These are phyloP conservation scores for Tolypocladium guangdongense DNA, from an alignment of 2,329 filamentous ascomycete species.

Conservation along the genomic window DNA sequence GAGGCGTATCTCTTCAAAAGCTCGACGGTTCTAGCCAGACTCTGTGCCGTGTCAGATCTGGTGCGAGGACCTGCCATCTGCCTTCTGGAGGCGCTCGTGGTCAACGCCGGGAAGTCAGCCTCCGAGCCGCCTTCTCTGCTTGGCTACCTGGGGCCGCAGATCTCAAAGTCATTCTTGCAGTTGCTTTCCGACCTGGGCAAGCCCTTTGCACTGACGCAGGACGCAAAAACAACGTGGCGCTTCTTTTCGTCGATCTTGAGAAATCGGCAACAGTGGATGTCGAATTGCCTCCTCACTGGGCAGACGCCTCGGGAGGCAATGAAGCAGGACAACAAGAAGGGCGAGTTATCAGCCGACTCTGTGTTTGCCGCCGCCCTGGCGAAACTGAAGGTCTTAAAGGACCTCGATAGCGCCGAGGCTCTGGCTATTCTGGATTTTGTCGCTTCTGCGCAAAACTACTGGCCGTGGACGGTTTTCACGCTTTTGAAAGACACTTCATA, in stretches of 20 bases:
- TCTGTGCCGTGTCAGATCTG: constrained; percentile 59
- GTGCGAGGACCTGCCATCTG: constrained; percentile 57
- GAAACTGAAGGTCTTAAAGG: constrained; percentile 53
- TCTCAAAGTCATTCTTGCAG: constrained; percentile 74
- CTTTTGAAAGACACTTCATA: constrained; percentile 65
- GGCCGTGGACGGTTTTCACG: constrained; percentile 86
- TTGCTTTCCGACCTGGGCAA: constrained; percentile 67
- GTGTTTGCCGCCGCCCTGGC: constrained; percentile 66
- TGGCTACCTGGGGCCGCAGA: constrained; percentile 72
- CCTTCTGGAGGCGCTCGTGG: constrained; percentile 63
- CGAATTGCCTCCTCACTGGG: constrained; percentile 83
- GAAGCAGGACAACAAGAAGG: constrained; percentile 41
- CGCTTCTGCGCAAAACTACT: constrained; percentile 80
- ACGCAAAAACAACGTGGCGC: constrained; percentile 66
- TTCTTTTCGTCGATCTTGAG: constrained; percentile 79
- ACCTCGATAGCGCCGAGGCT: constrained; percentile 53
- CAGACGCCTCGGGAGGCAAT: constrained; percentile 70
- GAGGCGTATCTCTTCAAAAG: constrained; percentile 75
- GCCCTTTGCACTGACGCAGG: constrained; percentile 54
- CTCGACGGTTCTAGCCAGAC: constrained; percentile 62
- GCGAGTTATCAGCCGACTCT: constrained; percentile 42
- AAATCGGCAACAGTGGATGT: constrained; percentile 91
- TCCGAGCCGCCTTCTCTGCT: constrained; percentile 90
- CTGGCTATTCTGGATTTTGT: constrained; percentile 79
- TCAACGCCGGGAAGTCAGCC: constrained; percentile 51